A percentile compares a stretch with the other conserved stretches of the same genome.
These are phyloP conservation scores for Pyrenula aspistea DNA, from an alignment of 495 filamentous ascomycete species.

Conservation along the genomic window DNA sequence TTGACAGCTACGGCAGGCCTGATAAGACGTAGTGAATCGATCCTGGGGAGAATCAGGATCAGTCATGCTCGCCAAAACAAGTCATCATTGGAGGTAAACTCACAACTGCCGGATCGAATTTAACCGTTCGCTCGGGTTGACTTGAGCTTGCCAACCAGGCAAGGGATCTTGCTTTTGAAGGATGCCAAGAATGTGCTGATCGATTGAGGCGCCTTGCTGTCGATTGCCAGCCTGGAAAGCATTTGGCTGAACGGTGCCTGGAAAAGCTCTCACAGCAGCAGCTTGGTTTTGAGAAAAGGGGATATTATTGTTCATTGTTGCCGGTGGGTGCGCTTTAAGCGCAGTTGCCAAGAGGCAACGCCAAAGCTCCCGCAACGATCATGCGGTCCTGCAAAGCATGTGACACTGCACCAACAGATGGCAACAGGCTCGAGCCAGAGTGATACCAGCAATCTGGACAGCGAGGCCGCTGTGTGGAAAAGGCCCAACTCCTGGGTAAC, in stretches of 20 bases:
- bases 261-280: background rate
- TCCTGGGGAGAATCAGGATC: conserved; percentile 15
- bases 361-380: background rate
- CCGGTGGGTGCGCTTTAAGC: background rate
- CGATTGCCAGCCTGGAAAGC: background rate
- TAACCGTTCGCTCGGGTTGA: background rate
- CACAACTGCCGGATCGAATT: background rate
- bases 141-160: background rate
- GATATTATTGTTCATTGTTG: background rate
- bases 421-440: background rate
- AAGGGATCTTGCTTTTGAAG: background rate
- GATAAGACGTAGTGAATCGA: conserved; percentile 36
- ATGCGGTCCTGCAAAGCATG: background rate
- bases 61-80: background rate
- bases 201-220: background rate
- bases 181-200: background rate
- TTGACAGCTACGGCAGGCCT: conserved; percentile 31
- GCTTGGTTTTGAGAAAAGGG: background rate
- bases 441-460: background rate
- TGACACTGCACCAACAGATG: background rate
- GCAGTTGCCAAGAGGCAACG: background rate
- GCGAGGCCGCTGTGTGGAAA: background rate
- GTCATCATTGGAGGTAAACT: background rate
- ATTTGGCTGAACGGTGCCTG: background rate
- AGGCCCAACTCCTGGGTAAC: background rate